These are phyloP conservation scores for Talaromyces verruculosus DNA, from an alignment of 2,329 filamentous ascomycete genomes.

Conservation along the genomic window DNA sequence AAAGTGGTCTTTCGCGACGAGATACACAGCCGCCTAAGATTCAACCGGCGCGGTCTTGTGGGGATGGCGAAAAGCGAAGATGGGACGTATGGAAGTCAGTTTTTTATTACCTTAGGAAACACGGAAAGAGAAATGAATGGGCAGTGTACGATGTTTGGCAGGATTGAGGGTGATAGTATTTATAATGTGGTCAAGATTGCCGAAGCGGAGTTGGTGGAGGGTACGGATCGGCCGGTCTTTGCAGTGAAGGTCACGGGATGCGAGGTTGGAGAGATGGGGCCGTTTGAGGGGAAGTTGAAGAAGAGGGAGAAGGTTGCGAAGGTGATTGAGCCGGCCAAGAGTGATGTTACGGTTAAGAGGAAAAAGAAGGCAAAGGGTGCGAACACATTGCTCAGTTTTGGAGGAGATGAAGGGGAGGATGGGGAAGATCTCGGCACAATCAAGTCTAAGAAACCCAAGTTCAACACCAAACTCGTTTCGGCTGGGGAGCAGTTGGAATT, in stretches of 20 bases:
- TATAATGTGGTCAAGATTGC: constrained; percentile 95
- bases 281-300: constrained; percentile 46
- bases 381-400: constrained; percentile 50
- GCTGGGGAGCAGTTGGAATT: constrained; percentile 30
- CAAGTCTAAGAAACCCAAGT: constrained; percentile 48
- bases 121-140: constrained; percentile 81
- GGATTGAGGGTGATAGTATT: constrained; percentile 89
- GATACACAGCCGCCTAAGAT: constrained; percentile 87
- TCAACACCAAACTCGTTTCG: constrained; percentile 48
- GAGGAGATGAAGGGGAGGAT: constrained; percentile 43
- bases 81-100: constrained; percentile 90
- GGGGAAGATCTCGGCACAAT: constrained; percentile 33
- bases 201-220: constrained; percentile 77
- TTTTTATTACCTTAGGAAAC: constrained; percentile 85
- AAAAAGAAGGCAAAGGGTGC: constrained; percentile 44
- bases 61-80: constrained; percentile 82
- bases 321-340: constrained; percentile 25
- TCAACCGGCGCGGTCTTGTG: constrained; percentile 83
- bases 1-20: constrained; percentile 78
- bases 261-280: constrained; percentile 48
- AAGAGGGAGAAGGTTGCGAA: constrained; percentile 41
- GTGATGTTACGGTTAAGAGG: constrained; percentile 40
- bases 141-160: constrained; percentile 90
- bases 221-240: constrained; percentile 80
- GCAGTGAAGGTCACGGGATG: constrained; percentile 67